Base-by-base conservation (phyloP, 441 rosid species). In the Erysimum cheiri region DNA sequence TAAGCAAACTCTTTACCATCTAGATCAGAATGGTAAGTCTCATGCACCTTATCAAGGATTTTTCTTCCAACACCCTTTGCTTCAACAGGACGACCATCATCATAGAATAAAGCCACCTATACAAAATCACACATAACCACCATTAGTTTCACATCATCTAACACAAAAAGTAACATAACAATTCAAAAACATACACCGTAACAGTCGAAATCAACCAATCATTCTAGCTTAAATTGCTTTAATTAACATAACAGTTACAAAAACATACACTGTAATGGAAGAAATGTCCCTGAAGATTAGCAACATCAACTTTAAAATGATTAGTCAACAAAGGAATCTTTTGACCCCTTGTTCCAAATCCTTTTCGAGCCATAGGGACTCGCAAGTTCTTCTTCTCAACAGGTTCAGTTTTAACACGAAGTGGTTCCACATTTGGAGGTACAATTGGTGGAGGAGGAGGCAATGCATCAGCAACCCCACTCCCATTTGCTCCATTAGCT, bases 31-130 rank as follows among this genome's bases (percentile, higher is more conserved):
- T 24, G 60, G 70, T 88, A 88, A 9, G 87, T 88, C 71, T 80
- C 81, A 3, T 88, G 81, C 13, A 84, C 80, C 59, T 66, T 80
- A 5, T 84, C 85, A 0, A 88, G 78, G 0, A 85, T 64, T 41
- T 73, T 84, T 49, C 90, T 76, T 19, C 90, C 93, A 3, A 88
- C 39, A 4, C 87, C 90, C 64, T 85, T 88, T 1, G 72, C 83
- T 40, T 83, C 90, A 29, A 83, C 85, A 8, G 87, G 83, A 36
- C 78, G 80, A 0, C 89, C 90, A 79, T 88, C 89, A 46, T 85
- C 93, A 69, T 85, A 85, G 5, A 64, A 72, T 2, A 88, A 68
- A 15, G 87, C 74, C 39, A 88, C 84, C 90, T 88, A 65, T 37
- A 43, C 52, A 53, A 40, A 63, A n/a, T 55, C 43, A 71, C 64